A percentile compares a stretch with the other conserved stretches of the same genome.
Evolutionary conservation across 768 basidiomycete genomes (phyloP).

Genomic region (Rubroboletus satanas): DNA sequence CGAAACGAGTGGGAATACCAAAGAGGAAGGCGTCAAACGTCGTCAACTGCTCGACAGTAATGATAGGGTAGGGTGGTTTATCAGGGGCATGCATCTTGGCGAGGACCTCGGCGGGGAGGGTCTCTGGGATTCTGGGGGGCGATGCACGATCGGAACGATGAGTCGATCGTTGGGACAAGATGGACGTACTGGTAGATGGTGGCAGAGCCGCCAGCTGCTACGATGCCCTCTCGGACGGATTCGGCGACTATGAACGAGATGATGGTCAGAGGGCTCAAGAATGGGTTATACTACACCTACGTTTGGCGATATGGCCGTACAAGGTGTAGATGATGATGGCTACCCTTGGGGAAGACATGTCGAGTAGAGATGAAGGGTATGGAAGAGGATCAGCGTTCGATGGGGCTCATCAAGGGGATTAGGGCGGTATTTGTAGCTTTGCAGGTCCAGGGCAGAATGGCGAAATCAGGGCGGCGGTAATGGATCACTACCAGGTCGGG

Average conservation of each 20-base stretch:
- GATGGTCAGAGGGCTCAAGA: not conserved
- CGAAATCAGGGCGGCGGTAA: not conserved
- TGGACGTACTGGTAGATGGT: constrained; percentile 52
- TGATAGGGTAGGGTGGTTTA: constrained; percentile 53
- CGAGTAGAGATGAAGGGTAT: not conserved
- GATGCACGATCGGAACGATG: not conserved
- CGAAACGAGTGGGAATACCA: constrained; percentile 45
- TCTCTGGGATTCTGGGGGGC: constrained; percentile 66
- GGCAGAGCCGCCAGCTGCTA: constrained; percentile 46
- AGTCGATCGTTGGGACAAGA: not conserved
- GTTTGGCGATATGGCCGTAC: constrained; percentile 67
- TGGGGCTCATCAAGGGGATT: not conserved
- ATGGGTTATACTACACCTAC: constrained; percentile 39
- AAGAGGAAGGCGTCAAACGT: constrained; percentile 40
- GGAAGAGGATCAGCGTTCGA: not conserved
- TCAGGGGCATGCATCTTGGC: constrained; percentile 63
- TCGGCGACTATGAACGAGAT: constrained; percentile 52
- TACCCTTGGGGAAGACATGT: constrained; percentile 48
- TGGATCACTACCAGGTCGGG: constrained; percentile 3
- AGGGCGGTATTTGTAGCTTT: constrained; percentile 14
- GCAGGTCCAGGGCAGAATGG: not conserved
- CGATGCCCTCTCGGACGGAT: constrained; percentile 45
- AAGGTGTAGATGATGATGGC: constrained; percentile 73
- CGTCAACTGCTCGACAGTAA: constrained; percentile 11
- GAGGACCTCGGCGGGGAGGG: constrained; percentile 66